phyloP scores from a whole-genome alignment of 306 rosid species.

The Vigna trinervia region DNA sequence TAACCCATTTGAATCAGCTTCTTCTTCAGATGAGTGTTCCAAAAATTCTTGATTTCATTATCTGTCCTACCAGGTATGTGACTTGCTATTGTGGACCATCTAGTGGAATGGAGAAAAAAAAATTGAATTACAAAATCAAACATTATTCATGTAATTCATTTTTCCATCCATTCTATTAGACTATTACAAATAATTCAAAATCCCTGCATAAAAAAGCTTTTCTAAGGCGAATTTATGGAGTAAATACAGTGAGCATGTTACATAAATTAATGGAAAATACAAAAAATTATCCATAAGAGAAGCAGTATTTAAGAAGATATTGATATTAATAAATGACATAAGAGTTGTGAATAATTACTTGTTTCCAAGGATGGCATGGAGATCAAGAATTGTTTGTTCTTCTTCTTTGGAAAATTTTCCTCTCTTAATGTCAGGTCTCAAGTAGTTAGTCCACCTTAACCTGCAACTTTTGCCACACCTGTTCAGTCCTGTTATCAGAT shows the following conservation, averaged over 20 bases:
- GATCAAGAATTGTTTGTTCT: constrained; percentile 42
- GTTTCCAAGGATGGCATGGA: constrained; percentile 51
- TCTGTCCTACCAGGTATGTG: constrained; percentile 50
- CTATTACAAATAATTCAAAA: not conserved
- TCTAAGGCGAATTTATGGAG: not conserved
- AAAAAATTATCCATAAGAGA: not conserved
- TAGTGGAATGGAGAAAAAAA: not conserved
- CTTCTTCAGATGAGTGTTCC: constrained; percentile 52
- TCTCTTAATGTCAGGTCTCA: constrained; percentile 53
- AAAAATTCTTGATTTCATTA: constrained; percentile 49
- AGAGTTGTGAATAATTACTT: constrained; percentile 33
- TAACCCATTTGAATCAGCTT: constrained; percentile 54
- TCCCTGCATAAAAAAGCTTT: not conserved
- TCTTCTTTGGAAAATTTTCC: constrained; percentile 52
- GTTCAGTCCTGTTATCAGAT: constrained; percentile 42
- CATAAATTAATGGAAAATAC: not conserved
- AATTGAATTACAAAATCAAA: not conserved
- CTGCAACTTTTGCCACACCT: constrained; percentile 55
- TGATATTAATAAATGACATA: not conserved
- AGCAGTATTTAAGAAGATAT: not conserved
- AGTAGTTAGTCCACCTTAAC: constrained; percentile 52
- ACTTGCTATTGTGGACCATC: constrained; percentile 52
- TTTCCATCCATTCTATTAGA: not conserved
- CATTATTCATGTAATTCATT: no score
- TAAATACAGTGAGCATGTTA: no score